Evolutionary conservation across 2,329 filamentous ascomycete genomes (phyloP).

Genomic region (Diaporthe humulicola): DNA sequence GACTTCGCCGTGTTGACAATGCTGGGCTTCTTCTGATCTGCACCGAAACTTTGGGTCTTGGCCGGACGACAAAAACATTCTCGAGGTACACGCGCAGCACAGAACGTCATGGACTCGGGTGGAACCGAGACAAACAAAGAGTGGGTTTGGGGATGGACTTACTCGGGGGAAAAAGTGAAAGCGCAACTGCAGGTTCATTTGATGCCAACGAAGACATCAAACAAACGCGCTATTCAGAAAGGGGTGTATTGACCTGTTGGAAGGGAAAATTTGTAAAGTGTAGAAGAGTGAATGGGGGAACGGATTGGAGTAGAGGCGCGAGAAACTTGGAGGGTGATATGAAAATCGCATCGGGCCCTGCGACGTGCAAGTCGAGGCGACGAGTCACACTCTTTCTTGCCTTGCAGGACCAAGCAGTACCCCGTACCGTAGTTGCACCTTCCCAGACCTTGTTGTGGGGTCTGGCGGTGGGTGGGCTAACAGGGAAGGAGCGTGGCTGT

Average conservation of each 20-base stretch:
- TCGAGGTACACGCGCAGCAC: conserved; percentile 14
- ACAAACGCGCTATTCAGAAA: conserved; percentile 80
- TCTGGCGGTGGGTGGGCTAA: conserved; percentile 3
- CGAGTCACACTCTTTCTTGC: conserved; percentile 22
- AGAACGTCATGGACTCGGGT: conserved; percentile 31
- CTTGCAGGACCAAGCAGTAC: background rate
- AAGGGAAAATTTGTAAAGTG: conserved; percentile 37
- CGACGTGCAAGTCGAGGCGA: conserved; percentile 7
- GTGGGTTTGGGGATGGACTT: conserved; percentile 50
- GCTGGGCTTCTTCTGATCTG: background rate
- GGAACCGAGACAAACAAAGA: conserved; percentile 42
- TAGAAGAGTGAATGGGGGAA: background rate
- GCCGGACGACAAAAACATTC: background rate
- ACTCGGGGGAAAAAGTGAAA: conserved; percentile 73
- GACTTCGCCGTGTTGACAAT: background rate
- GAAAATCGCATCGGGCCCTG: conserved; percentile 5
- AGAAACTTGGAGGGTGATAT: conserved; percentile 40
- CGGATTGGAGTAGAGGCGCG: background rate
- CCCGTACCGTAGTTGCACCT: background rate
- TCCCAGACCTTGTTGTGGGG: conserved; percentile 17
- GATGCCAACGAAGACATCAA: conserved; percentile 89
- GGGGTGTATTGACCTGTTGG: conserved; percentile 37
- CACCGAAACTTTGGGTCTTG: background rate
- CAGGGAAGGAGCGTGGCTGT: background rate
- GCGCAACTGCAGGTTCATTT: conserved; percentile 96